Base-by-base conservation (phyloP, 2,329 filamentous ascomycete genomes). In the Colletotrichum sp. region DNA sequence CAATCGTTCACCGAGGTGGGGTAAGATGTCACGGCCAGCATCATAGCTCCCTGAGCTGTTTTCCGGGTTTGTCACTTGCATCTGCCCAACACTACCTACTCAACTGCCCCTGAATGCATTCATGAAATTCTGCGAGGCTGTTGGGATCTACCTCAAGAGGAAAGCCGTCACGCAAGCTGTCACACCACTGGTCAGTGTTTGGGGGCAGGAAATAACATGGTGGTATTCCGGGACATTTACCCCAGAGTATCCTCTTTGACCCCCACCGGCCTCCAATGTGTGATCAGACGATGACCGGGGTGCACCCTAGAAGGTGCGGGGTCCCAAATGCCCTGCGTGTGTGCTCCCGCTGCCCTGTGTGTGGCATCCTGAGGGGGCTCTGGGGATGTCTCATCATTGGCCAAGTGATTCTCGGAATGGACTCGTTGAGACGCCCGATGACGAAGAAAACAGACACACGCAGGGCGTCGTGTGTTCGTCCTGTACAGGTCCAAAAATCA, bases 281-380 rank as follows among this genome's bases (percentile, higher is more conserved):
- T 36, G n/a, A 74, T 64, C 71, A 59, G 66, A 71, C 32, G 66
- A 70, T 36, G 57, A 49, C 71, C 34, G 24, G 71, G 66, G 44
- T 69, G 34, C 15, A 28, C 39, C 18, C n/a, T 8, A 18, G 44
- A 16, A 28, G n/a, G 59, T 74, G 72, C 72, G 72, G 72, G 72
- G 72, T 75, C 52, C 32, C 9, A 18, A 21, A 60, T 79, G 79
- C 77, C 80, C 81, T 81, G 80, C 78, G 79, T 81, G 80, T 78
- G 72, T 70, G 55, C 24, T 39, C 28, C 21, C 8, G 16, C 12
- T 72, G 68, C 69, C 72, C 72, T 75, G 72, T 69, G 69, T 72
- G 72, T 71, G 62, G 6, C 63, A 57, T 57, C 69, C 21, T 52
- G 62, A 52, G 62, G 34, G n/a, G 28, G 1, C 26, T 36, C 6